Evolutionary conservation across 1,139 yeast species (phyloP), one percentile per base, ranked within the genome.

Genomic region (Yamadazyma epiphylla): DNA sequence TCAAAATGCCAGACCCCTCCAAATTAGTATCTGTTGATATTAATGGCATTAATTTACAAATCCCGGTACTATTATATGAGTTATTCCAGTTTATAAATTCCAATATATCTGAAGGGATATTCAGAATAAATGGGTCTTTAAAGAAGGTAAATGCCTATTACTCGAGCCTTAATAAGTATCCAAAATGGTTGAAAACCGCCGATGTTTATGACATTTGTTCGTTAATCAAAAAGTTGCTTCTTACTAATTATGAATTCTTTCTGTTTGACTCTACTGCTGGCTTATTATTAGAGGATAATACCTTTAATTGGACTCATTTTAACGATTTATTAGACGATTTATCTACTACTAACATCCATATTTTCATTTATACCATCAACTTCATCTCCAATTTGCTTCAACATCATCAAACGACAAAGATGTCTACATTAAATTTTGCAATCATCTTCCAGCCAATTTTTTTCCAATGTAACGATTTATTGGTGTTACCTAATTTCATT

Each of bases 101-200:
- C 3, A 48, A 53, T 12, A 35, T 49, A 3, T 42, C 39, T 11
- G 58, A 56, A 33, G 62, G 62, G 6, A 39, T 55, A 5, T 55
- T 56, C 33, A 42, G 62, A 21, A 48, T 55, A 14, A 55, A 52
- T 31, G 62, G 62, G 5, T 54, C 60, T 1, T 43, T 50, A 15
- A 46, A 46, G 26, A 45, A 53, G 27, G 41, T 51, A 15, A 49
- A 46, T 22, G 39, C 41, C 11, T 43, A 46, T 27, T 39, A 39
- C 27, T 27, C 33, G 6, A 35, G 33, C 19, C 32, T 48, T 9
- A 28, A 31, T 14, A 47, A 42, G 28, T 41, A 41, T 23, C 32
- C 34, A 5, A 36, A 32, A 27, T 42, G 49, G 44, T 27, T 45
- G 5, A 24, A 28, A 16, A 16, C 27, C 10, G 34, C 37, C 1